Evolutionary conservation across 148 eudicot genomes (phyloP), one percentile per base, ranked within the genome.

Genomic region (Arbutus unedo): DNA sequence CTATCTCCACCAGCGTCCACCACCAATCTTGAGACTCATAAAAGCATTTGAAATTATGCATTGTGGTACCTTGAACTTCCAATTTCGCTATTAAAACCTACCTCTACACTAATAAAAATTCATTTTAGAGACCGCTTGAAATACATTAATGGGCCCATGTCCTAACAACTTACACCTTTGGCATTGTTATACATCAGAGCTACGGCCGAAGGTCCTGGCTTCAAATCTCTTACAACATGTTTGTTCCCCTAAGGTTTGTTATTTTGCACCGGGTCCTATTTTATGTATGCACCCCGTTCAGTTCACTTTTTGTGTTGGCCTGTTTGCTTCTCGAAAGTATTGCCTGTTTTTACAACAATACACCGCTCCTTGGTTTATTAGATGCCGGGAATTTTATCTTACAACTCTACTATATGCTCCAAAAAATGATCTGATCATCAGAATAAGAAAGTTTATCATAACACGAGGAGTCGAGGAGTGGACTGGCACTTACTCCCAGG

Each of bases 401-500:
- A 19, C 41, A 70, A n/a, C 60, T 44, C 21, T 66, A 50, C 15
- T 0, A 74, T 23, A 49, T 16, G 43, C 71, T 31, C 71, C 71
- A 66, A 25, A 31, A 0, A 67, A 7, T 48, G 16, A 48, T 3
- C 56, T 5, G 9, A 15, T 66, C 21, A 56, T 21, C 7, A 55
- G 48, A 55, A 55, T 77, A 56, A 56, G 25, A 55, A 74, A 8
- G 79, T 4, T 57, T 25, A 47, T 76, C 10, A 31, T n/a, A 47
- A 44, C 62, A 47, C 31, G 44, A 38, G 49, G 80, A 74, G 41
- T 79, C 47, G 44, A 38, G 49, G 80, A 74, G 41, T 79, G 74
- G 18, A 68, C 49, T 25, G 45, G 72, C 66, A 82, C 90, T 87
- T 89, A 84, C 89, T 86, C 89, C 91, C 90, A 89, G 8, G 89